phyloP scores from a whole-genome alignment of 768 basidiomycete species.

The Mycena chlorophos region DNA sequence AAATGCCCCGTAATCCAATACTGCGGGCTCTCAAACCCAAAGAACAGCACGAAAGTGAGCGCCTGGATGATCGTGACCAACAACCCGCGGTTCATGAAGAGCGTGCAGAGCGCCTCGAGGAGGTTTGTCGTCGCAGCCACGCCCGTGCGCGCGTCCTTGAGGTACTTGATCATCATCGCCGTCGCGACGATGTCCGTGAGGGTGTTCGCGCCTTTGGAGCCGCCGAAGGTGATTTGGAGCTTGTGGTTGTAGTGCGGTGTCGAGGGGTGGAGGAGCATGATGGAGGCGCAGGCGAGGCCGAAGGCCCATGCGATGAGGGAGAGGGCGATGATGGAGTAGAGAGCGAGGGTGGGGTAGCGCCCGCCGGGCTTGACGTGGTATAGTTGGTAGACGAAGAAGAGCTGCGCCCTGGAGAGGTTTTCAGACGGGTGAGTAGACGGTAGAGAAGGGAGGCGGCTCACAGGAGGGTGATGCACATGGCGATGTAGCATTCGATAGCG shows the following conservation, averaged over 20 bases:
- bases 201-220: constrained; percentile 3
- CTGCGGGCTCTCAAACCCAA: constrained; percentile 1
- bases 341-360: not conserved
- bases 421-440: not conserved
- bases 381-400: not conserved
- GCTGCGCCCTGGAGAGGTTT: not conserved
- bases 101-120: not conserved
- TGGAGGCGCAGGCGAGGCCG: not conserved
- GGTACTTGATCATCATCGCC: constrained; percentile 3
- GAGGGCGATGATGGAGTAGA: not conserved
- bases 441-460: not conserved
- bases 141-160: not conserved
- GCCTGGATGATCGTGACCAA: constrained; percentile 1
- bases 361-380: not conserved
- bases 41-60: constrained; percentile 8
- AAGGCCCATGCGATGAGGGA: not conserved
- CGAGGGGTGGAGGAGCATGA: not conserved
- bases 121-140: constrained; percentile 1
- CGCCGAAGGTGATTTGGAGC: constrained; percentile 6
- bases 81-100: constrained; percentile 6
- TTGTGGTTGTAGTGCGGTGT: constrained; percentile 3
- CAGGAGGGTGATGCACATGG: not conserved
- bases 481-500: not conserved
- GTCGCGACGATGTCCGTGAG: constrained; percentile 8
- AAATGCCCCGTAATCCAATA: constrained; percentile 11